Evolutionary conservation across 805 yeast genomes (phyloP).

Genomic region (Clavispora carvajalis): DNA sequence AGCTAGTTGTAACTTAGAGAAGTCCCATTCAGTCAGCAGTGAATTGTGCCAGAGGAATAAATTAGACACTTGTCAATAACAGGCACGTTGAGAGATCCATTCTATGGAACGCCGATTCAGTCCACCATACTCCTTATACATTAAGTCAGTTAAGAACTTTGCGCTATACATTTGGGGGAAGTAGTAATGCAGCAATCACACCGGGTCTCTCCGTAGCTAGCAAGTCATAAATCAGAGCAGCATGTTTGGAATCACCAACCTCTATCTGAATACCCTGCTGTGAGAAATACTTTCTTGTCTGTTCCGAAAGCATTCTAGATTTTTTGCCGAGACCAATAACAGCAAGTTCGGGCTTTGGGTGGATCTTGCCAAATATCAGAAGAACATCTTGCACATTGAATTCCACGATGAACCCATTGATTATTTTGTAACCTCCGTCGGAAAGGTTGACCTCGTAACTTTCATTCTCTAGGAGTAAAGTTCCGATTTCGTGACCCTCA

Average conservation of each 20-base stretch:
- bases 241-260: constrained; percentile 55
- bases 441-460: constrained; percentile 54
- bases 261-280: constrained; percentile 67
- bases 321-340: constrained; percentile 67
- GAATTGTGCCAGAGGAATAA: no score
- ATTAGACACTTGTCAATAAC: no score
- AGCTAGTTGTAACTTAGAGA: no score
- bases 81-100: no score
- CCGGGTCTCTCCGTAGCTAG: constrained; percentile 75
- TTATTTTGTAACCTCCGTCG: constrained; percentile 39
- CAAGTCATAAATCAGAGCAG: constrained; percentile 67
- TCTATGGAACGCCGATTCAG: no score
- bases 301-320: constrained; percentile 58
- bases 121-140: no score
- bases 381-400: constrained; percentile 39
- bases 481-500: constrained; percentile 38
- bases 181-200: constrained; percentile 65
- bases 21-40: no score
- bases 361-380: constrained; percentile 46
- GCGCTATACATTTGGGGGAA: constrained; percentile 64
- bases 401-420: constrained; percentile 50
- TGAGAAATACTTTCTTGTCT: constrained; percentile 44
- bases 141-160: no score
- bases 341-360: constrained; percentile 74
- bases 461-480: constrained; percentile 51